Conservation (phyloP, 257 asterid genomes). For the Leptodermis oblonga region DNA sequence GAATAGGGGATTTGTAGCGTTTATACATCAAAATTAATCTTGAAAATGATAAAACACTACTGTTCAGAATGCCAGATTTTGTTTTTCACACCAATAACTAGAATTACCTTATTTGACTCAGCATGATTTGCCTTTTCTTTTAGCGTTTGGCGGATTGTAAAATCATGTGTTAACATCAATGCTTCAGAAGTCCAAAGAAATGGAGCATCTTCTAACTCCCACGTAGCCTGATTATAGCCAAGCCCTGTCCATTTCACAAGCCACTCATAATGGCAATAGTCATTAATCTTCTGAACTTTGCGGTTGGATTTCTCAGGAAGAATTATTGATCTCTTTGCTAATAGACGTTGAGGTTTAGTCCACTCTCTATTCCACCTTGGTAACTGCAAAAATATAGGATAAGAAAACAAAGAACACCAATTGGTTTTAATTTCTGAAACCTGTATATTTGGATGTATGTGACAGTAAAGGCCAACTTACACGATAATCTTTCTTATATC, state of each 20-base stretch:
- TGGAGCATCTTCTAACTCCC: conserved; percentile 37
- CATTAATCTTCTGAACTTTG: conserved; percentile 3
- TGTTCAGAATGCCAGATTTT: neutral
- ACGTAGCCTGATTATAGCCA: conserved; percentile 29
- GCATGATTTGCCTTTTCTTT: conserved; percentile 14
- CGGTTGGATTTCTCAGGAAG: conserved; percentile 15
- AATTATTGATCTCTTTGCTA: conserved; percentile 26
- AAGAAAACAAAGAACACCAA: neutral
- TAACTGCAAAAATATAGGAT: conserved; percentile 19
- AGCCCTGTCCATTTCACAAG: conserved; percentile 42
- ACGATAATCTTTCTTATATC: conserved; percentile 3
- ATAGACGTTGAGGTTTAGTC: conserved; percentile 30
- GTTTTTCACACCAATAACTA: neutral
- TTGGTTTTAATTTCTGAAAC: conserved; percentile 1
- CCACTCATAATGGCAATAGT: conserved; percentile 28
- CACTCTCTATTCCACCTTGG: conserved; percentile 26
- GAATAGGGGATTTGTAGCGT: too few relatives aligned
- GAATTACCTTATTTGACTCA: conserved; percentile 25
- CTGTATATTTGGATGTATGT: too few relatives aligned
- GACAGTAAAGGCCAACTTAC: conserved; percentile 20
- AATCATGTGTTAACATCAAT: conserved; percentile 20
- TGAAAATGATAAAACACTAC: neutral
- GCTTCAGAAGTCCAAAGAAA: conserved; percentile 25
- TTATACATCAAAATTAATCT: neutral
- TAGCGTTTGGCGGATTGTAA: conserved; percentile 18